A percentile compares a stretch with the other conserved stretches of the same genome.
Evolutionary conservation across 495 filamentous ascomycete species (phyloP).

Genomic region (Podospora pseudoanserina): DNA sequence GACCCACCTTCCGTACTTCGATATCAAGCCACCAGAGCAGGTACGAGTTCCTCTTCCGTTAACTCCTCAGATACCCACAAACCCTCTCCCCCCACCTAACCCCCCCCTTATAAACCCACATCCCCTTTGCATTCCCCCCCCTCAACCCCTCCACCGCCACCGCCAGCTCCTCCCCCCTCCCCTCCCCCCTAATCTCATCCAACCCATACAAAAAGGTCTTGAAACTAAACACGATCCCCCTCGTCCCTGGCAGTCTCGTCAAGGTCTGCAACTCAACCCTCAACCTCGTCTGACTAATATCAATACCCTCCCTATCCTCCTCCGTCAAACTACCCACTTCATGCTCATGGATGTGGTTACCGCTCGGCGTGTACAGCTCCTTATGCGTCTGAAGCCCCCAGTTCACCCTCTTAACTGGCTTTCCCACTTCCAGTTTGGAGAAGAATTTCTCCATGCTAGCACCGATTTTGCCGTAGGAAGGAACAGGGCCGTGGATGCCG

Average conservation of each 20-base stretch:
- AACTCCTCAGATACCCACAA: conserved; percentile 51
- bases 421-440: conserved; percentile 50
- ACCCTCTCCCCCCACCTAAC: conserved; percentile 64
- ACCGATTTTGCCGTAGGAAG: conserved; percentile 69
- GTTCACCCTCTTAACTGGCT: conserved; percentile 54
- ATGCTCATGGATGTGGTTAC: conserved; percentile 47
- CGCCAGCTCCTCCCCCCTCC: conserved; percentile 60
- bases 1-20: too few species aligned
- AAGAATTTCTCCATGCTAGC: conserved; percentile 79
- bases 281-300: conserved; percentile 52
- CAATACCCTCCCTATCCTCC: conserved; percentile 45
- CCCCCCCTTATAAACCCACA: conserved; percentile 65
- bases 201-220: conserved; percentile 78
- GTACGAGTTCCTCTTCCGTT: too few species aligned
- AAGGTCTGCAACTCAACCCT: conserved; percentile 75
- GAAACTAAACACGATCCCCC: conserved; percentile 70
- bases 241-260: conserved; percentile 63
- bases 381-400: conserved; percentile 63
- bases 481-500: conserved; percentile 68
- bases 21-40: too few species aligned
- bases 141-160: conserved; percentile 70
- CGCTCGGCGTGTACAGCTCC: conserved; percentile 52
- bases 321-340: conserved; percentile 28
- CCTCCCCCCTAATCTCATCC: conserved; percentile 64
- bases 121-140: conserved; percentile 62